Percentiles rank a stretch among this genome's conserved stretches.
phyloP scores from a whole-genome alignment of 1,139 yeast genomes.

The Debaryomyces udenii region DNA sequence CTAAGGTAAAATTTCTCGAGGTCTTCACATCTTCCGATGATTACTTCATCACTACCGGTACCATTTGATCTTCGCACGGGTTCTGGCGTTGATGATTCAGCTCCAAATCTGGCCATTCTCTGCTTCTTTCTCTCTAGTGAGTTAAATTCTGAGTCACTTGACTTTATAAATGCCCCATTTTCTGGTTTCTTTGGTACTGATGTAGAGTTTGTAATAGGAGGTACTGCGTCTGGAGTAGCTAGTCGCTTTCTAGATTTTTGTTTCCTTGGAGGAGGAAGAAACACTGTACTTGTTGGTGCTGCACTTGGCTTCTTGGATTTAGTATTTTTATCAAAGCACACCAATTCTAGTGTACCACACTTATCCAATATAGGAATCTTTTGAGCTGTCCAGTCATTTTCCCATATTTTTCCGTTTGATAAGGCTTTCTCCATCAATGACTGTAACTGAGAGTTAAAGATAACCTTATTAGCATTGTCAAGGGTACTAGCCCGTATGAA shows the following conservation, averaged over 20 bases:
- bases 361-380: slow-evolving; percentile 54
- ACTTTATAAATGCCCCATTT: background rate
- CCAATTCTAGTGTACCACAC: slow-evolving; percentile 20
- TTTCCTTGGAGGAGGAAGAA: slow-evolving; percentile 6
- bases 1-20: slow-evolving; percentile 81
- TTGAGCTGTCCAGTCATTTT: slow-evolving; percentile 64
- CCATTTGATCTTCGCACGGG: slow-evolving; percentile 1
- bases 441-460: slow-evolving; percentile 34
- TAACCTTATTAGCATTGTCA: slow-evolving; percentile 21
- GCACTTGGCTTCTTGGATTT: slow-evolving; percentile 4
- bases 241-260: slow-evolving; percentile 3
- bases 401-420: slow-evolving; percentile 45
- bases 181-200: slow-evolving; percentile 1
- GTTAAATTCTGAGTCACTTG: slow-evolving; percentile 23
- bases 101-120: slow-evolving; percentile 54
- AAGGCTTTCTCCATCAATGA: slow-evolving; percentile 46
- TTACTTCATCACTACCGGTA: slow-evolving; percentile 13
- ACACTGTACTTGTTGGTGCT: slow-evolving; percentile 5
- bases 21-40: slow-evolving; percentile 66
- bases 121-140: slow-evolving; percentile 45
- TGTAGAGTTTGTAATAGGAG: slow-evolving; percentile 1
- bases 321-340: slow-evolving; percentile 13
- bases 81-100: slow-evolving; percentile 23
- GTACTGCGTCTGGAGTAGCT: background rate
- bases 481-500: slow-evolving; percentile 27